Conservation (phyloP, 495 filamentous ascomycete species). For the Aspergillus baeticus region DNA sequence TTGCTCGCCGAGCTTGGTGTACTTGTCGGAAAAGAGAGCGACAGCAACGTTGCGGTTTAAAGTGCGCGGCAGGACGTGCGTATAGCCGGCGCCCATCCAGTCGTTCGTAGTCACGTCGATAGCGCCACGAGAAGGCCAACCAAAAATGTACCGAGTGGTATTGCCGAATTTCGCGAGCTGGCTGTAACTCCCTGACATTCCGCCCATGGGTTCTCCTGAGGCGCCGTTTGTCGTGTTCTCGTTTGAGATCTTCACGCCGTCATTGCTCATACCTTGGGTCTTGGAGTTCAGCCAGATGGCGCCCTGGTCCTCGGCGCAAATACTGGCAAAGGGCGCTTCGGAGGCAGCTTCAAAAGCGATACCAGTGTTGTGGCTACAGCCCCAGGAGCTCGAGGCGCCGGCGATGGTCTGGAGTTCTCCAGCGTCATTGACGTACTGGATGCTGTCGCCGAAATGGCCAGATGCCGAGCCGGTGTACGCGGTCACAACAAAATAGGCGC, state of each 20-base stretch:
- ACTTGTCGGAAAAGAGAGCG: slow-evolving; percentile 45
- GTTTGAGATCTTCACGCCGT: slow-evolving; percentile 53
- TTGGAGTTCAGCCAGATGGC: slow-evolving; percentile 58
- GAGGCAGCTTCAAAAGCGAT: slow-evolving; percentile 55
- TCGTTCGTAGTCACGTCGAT: slow-evolving; percentile 43
- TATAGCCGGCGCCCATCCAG: slow-evolving; percentile 54
- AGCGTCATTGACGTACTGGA: slow-evolving; percentile 47
- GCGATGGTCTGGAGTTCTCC: slow-evolving; percentile 42
- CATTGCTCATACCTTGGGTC: slow-evolving; percentile 45
- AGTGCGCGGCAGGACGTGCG: slow-evolving; percentile 43
- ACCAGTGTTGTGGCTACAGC: slow-evolving; percentile 59
- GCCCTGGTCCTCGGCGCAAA: slow-evolving; percentile 56
- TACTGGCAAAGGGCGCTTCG: slow-evolving; percentile 47
- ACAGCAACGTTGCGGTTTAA: slow-evolving; percentile 53
- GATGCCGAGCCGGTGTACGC: slow-evolving; percentile 48
- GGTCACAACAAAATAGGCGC: slow-evolving; percentile 55
- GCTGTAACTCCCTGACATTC: slow-evolving; percentile 55
- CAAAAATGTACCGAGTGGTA: slow-evolving; percentile 47
- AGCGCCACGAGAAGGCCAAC: slow-evolving; percentile 54
- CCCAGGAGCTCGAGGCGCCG: slow-evolving; percentile 49
- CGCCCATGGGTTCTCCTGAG: slow-evolving; percentile 54
- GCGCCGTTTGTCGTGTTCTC: slow-evolving; percentile 56
- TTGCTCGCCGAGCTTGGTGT: slow-evolving; percentile 44
- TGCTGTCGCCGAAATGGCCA: slow-evolving; percentile 54
- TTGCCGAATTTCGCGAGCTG: slow-evolving; percentile 44